Conservation (phyloP, 2,329 filamentous ascomycete species). For the Cercospora sesami region DNA sequence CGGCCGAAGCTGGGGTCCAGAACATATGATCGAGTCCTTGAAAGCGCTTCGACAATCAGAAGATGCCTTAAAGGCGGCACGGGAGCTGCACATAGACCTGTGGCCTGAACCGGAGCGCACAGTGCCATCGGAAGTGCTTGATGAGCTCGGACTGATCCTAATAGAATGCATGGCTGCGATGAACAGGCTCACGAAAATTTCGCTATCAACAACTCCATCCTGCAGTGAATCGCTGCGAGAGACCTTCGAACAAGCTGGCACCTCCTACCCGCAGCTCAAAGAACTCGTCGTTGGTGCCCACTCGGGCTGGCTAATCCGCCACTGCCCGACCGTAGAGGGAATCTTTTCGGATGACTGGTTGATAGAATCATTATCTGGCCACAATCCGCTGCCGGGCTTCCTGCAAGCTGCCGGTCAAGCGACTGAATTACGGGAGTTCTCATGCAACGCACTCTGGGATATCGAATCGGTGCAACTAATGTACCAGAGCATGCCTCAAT, state of each 20-base stretch:
- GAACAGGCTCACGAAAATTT: background rate
- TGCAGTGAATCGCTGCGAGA: background rate
- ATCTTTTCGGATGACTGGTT: constrained; percentile 10
- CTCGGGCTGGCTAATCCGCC: background rate
- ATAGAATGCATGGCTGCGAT: background rate
- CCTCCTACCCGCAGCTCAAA: background rate
- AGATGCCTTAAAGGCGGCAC: background rate
- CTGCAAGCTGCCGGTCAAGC: background rate
- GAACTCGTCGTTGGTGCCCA: background rate
- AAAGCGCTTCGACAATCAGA: background rate
- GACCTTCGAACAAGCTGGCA: background rate
- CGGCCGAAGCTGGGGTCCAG: background rate
- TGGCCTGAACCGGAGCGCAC: background rate
- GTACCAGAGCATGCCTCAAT: background rate
- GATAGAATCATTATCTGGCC: background rate
- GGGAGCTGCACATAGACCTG: background rate
- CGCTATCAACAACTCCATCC: background rate
- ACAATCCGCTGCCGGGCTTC: background rate
- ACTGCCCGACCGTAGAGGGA: background rate
- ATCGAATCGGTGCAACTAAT: background rate
- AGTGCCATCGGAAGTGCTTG: background rate
- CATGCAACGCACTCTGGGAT: constrained; percentile 5
- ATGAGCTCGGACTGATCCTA: background rate
- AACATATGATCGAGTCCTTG: constrained; percentile 5
- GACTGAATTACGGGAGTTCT: background rate